Conservation (phyloP, 768 basidiomycete genomes). For the Termitomyces sp. region DNA sequence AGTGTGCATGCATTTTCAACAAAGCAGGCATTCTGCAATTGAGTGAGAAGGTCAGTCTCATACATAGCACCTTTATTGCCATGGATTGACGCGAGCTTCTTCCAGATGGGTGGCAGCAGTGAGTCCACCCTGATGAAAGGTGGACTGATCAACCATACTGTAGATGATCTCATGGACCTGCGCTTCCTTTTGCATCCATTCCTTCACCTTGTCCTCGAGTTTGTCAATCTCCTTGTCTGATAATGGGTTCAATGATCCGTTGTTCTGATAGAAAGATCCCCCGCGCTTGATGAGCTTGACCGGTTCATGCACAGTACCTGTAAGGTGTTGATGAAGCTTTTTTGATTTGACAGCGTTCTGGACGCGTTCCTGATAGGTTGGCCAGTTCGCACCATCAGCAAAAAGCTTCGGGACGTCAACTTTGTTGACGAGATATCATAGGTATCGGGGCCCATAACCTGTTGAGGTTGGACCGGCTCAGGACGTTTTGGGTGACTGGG, state of each 20-base stretch:
- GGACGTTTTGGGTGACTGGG: too few relatives aligned
- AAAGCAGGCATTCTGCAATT: background rate
- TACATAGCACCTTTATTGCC: background rate
- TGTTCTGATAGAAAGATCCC: slow-evolving; percentile 11
- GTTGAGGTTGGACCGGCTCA: too few relatives aligned
- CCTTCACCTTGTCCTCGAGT: slow-evolving; percentile 16
- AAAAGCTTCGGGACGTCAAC: slow-evolving; percentile 4
- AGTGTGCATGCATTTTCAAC: background rate
- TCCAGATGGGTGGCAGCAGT: background rate
- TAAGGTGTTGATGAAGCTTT: slow-evolving; percentile 1
- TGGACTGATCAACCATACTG: background rate
- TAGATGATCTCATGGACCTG: slow-evolving; percentile 3
- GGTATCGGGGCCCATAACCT: too few relatives aligned
- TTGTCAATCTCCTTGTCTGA: slow-evolving; percentile 19
- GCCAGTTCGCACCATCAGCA: slow-evolving; percentile 28
- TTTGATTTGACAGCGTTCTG: slow-evolving; percentile 14
- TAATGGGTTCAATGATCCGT: slow-evolving; percentile 1
- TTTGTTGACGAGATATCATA: too few relatives aligned
- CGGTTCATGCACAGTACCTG: slow-evolving; percentile 20
- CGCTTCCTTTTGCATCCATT: background rate
- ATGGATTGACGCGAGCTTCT: background rate
- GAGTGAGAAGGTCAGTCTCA: background rate
- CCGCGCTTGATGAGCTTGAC: slow-evolving; percentile 5
- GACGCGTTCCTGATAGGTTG: slow-evolving; percentile 21
- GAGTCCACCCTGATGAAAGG: background rate